These are phyloP conservation scores for Ceratopteris richardii DNA, from an alignment of 75 land plant genomes.

Conservation along the genomic window DNA sequence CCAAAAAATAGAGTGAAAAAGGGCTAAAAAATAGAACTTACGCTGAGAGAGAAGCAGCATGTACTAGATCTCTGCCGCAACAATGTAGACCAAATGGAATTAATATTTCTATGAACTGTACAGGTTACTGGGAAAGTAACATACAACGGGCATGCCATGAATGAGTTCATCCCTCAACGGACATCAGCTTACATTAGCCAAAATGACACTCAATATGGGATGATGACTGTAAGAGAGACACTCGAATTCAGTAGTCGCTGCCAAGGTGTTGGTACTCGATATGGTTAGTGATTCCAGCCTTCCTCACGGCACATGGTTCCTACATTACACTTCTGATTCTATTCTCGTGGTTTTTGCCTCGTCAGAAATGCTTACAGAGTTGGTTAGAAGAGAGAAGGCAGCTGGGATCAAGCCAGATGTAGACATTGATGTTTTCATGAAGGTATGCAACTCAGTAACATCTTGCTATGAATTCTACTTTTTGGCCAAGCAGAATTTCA, in stretches of 20 bases:
- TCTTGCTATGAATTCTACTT: no score
- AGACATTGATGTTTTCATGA: slow-evolving; percentile 84
- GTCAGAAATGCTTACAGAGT: slow-evolving; percentile 71
- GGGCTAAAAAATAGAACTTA: no score
- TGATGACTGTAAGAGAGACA: slow-evolving; percentile 59
- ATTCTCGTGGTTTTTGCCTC: no score
- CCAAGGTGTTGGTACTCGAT: slow-evolving; percentile 48
- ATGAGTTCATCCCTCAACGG: slow-evolving; percentile 55
- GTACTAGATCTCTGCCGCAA: no score
- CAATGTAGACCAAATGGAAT: no score
- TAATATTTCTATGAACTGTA: no score
- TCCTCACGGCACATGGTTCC: no score
- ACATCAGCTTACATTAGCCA: slow-evolving; percentile 59
- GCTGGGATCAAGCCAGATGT: slow-evolving; percentile 72
- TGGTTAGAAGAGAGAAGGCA: slow-evolving; percentile 61
- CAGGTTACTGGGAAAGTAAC: slow-evolving; percentile 43
- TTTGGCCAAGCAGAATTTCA: no score
- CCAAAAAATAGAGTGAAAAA: no score
- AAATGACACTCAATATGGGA: slow-evolving; percentile 38
- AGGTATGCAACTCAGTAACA: no score
- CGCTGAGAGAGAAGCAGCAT: no score
- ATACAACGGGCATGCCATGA: slow-evolving; percentile 44
- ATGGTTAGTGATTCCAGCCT: slow-evolving; percentile 18
- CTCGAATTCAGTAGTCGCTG: slow-evolving; percentile 54
- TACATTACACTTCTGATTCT: no score